Evolutionary conservation across 2,329 filamentous ascomycete species (phyloP), one percentile per base, ranked within the genome.

Genomic region (Chalaropsis ovoidea): DNA sequence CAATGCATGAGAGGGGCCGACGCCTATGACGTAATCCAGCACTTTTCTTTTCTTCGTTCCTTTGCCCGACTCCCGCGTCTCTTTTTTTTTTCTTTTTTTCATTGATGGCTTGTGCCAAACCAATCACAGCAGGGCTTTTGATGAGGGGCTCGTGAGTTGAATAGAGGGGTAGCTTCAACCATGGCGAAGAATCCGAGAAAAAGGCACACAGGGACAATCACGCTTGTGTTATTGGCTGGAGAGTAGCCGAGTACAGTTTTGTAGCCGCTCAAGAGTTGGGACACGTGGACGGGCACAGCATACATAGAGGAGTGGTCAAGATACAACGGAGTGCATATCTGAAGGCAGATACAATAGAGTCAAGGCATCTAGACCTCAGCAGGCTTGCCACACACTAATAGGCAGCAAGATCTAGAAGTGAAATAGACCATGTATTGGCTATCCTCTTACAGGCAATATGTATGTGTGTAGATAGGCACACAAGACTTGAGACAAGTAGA

Each of bases 141-240:
- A 6, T 35, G 52, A 17, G 52, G 52, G 52, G 27, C 52, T 58
- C 27, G 4, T n/a, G 31, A n/a, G 17, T 58, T 58, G 35, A 31
- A 35, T 35, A 58, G 52, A 58, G 52, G 52, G 52, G 52, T 58
- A 58, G 13, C 52, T 39, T 58, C 24, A 39, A 58, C 7, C 5
- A 31, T 10, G 17, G 52, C 52, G 6, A 35, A 17, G 17, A 58
- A 39, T 5, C 4, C 35, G 35, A 39, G 35, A 39, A 39, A 39
- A 39, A 10, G 35, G 35, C 27, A 35, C 31, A 39, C 8, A n/a
- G 24, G 27, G 43, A 35, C 52, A 8, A 19, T 15, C 15, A 22
- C n/a, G 24, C n/a, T 31, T 3, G 17, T 58, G 52, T 35, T 58
- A 58, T 58, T 58, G 52, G 52, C 27, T 58, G 52, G 24, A n/a